Percentiles rank a stretch among this genome's conserved stretches.
These are phyloP conservation scores for Danielozyma ontarioensis DNA, from an alignment of 805 yeast species.

Conservation along the genomic window DNA sequence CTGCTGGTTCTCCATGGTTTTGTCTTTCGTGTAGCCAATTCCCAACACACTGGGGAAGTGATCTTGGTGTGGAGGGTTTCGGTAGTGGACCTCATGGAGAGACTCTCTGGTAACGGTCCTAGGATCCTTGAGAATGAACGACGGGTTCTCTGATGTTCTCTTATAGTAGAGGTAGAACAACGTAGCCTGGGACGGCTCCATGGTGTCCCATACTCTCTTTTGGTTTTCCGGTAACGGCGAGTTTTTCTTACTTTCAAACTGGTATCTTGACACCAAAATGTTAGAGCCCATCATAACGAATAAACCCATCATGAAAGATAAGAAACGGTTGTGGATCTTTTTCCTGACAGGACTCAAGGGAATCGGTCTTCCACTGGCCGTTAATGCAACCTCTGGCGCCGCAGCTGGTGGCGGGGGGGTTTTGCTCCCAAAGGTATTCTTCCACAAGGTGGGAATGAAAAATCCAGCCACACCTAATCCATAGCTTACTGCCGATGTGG, in stretches of 20 bases:
- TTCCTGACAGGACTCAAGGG: conserved; percentile 6
- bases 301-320: conserved; percentile 36
- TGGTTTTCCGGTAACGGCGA: conserved; percentile 16
- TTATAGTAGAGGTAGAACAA: conserved; percentile 47
- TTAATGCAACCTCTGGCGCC: conserved; percentile 1
- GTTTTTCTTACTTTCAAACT: conserved; percentile 27
- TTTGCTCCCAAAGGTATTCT: conserved; percentile 5
- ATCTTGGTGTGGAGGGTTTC: conserved; percentile 10
- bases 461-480: conserved; percentile 37
- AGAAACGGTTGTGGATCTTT: conserved; percentile 24
- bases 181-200: conserved; percentile 29
- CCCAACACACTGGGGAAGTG: conserved; percentile 4
- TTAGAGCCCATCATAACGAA: conserved; percentile 31
- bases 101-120: conserved; percentile 23
- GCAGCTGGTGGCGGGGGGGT: conserved; percentile 17
- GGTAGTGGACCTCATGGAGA: conserved; percentile 25
- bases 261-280: conserved; percentile 20
- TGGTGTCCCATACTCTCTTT: conserved; percentile 29
- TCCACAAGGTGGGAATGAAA: conserved; percentile 35
- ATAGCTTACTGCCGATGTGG: conserved; percentile 35
- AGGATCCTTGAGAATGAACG: conserved; percentile 53
- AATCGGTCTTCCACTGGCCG: background rate
- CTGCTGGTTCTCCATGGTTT: conserved; percentile 1
- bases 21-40: conserved; percentile 2
- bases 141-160: conserved; percentile 47